Evolutionary conservation across 2,329 filamentous ascomycete species (phyloP).

Genomic region (Zelopaecilomyces penicillatus): DNA sequence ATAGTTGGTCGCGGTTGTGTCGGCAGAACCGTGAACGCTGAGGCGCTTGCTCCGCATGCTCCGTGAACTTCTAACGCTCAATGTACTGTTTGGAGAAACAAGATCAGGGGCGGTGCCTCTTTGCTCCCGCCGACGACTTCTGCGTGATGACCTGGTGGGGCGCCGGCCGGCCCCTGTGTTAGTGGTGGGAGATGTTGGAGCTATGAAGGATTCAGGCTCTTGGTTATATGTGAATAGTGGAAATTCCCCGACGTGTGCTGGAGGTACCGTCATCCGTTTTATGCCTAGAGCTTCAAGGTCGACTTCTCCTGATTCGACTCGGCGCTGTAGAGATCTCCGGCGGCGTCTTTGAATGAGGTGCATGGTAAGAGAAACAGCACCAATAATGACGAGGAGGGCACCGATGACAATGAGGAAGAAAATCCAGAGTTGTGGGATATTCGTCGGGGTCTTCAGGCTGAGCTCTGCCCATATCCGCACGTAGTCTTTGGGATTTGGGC

Average conservation of each 20-base stretch:
- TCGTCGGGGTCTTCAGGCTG: conserved; percentile 34
- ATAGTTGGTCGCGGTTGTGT: conserved; percentile 45
- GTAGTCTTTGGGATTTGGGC: conserved; percentile 48
- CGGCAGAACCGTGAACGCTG: conserved; percentile 24
- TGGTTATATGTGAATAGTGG: conserved; percentile 70
- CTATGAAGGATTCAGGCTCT: conserved; percentile 34
- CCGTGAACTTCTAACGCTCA: conserved; percentile 14
- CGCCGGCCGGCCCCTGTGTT: conserved; percentile 18
- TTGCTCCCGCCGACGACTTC: conserved; percentile 21
- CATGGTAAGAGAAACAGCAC: conserved; percentile 61
- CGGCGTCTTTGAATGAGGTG: conserved; percentile 68
- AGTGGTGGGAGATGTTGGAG: conserved; percentile 29
- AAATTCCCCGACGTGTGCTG: conserved; percentile 60
- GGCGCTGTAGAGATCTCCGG: conserved; percentile 56
- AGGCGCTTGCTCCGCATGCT: conserved; percentile 31
- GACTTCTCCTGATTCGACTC: conserved; percentile 70
- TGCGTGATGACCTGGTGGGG: conserved; percentile 21
- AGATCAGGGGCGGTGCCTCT: conserved; percentile 20
- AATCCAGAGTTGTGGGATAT: conserved; percentile 70
- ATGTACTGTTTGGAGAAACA: conserved; percentile 11
- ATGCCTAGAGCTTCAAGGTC: conserved; percentile 82
- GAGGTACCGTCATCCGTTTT: conserved; percentile 70
- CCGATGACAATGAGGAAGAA: conserved; percentile 66
- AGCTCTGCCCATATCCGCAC: conserved; percentile 53
- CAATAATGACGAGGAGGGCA: conserved; percentile 60